Base-by-base conservation (phyloP, 257 asterid species). In the Verbena officinalis region DNA sequence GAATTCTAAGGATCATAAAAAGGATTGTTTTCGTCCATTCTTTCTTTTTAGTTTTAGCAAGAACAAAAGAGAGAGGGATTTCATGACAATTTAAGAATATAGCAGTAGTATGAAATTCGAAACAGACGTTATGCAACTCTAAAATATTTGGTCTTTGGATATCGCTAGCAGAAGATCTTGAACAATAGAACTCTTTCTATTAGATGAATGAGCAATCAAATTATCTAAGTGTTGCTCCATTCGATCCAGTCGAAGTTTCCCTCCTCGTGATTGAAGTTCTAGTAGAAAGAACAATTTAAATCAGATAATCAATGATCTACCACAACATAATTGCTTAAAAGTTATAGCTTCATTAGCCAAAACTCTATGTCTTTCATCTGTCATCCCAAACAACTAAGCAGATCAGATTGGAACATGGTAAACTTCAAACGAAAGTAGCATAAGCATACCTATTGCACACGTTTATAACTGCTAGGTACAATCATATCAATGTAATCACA, bases 181-280 rank as follows among this genome's bases (percentile, higher is more conserved):
- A 48, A 49, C 59, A 50, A 16, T 17, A 58, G 9, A 40, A 4
- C 33, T 19, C n/a, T 59, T 62, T 19, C 39, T 10, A 14, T 30
- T 15, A 49, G 6, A 7, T 17, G 45, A 12, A 49, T 19, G 9
- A 13, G 46, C 62, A 55, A 67, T 65, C 66, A 73, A 63, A 62
- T 21, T 14, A 31, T 42, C 31, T n/a, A n/a, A n/a, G n/a, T n/a
- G n/a, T n/a, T n/a, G n/a, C n/a, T n/a, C n/a, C n/a, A n/a, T n/a
- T n/a, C n/a, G n/a, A n/a, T n/a, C n/a, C n/a, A n/a, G n/a, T n/a
- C n/a, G n/a, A n/a, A n/a, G n/a, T n/a, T n/a, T n/a, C n/a, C n/a
- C n/a, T n/a, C n/a, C n/a, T n/a, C n/a, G n/a, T n/a, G n/a, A n/a
- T n/a, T n/a, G n/a, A n/a, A n/a, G n/a, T n/a, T n/a, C n/a, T n/a